phyloP scores from a whole-genome alignment of 371 early-diverging fungal species.

The Phascolomyces articulosus region DNA sequence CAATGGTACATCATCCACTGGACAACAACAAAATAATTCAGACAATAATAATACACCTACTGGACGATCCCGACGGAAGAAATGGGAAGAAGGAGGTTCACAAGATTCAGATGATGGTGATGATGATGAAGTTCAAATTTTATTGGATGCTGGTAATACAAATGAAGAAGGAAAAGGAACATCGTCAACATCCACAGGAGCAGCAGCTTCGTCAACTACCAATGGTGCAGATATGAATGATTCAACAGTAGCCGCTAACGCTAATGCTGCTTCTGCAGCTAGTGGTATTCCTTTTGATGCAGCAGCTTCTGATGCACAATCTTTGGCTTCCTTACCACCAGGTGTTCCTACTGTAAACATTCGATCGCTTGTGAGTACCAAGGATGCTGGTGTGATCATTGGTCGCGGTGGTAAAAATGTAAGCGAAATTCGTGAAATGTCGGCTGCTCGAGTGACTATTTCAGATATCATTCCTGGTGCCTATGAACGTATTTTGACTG shows the following conservation, averaged over 20 bases:
- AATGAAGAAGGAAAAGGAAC: slow-evolving; percentile 5
- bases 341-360: slow-evolving; percentile 38
- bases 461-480: slow-evolving; percentile 80
- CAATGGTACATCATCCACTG: background rate
- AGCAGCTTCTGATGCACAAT: slow-evolving; percentile 2
- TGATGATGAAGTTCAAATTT: slow-evolving; percentile 25
- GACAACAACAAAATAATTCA: background rate
- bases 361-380: slow-evolving; percentile 78
- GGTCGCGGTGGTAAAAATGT: slow-evolving; percentile 85
- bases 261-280: slow-evolving; percentile 1
- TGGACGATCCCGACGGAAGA: slow-evolving; percentile 18
- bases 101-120: slow-evolving; percentile 14
- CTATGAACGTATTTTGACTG: slow-evolving; percentile 75
- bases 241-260: too few relatives aligned
- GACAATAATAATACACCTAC: background rate
- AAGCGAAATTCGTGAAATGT: slow-evolving; percentile 75
- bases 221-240: background rate
- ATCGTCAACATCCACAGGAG: too few relatives aligned
- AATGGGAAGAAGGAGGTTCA: slow-evolving; percentile 23
- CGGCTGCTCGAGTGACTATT: slow-evolving; percentile 78
- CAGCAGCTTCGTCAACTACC: too few relatives aligned
- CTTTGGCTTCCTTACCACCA: background rate
- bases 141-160: slow-evolving; percentile 1
- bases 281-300: background rate
- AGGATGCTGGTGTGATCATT: slow-evolving; percentile 86